A percentile compares a stretch with the other conserved stretches of the same genome.
Evolutionary conservation across 2,329 filamentous ascomycete species (phyloP).

Genomic region (Orbilia ellipsospora): DNA sequence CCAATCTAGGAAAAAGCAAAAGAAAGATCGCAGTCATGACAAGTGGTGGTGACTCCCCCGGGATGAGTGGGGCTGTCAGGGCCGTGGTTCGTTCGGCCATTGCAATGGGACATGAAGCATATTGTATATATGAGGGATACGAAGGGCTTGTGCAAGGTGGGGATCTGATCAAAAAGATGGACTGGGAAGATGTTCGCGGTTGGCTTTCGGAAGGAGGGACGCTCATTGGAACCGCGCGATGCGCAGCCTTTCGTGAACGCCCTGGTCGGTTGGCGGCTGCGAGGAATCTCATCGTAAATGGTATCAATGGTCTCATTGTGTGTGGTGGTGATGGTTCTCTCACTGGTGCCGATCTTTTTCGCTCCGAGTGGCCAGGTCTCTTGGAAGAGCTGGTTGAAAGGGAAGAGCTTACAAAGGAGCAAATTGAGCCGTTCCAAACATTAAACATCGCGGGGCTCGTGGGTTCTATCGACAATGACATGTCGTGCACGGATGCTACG

Average conservation of each 20-base stretch:
- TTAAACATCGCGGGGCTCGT: slow-evolving; percentile 97
- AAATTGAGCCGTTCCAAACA: slow-evolving; percentile 80
- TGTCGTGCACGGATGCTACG: slow-evolving; percentile 95
- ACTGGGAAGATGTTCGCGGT: slow-evolving; percentile 93
- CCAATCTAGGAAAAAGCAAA: slow-evolving; percentile 61
- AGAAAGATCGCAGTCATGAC: slow-evolving; percentile 89
- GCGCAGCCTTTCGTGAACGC: slow-evolving; percentile 90
- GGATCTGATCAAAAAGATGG: slow-evolving; percentile 85
- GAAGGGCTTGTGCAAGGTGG: slow-evolving; percentile 92
- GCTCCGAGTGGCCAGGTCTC: slow-evolving; percentile 89
- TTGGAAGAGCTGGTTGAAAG: slow-evolving; percentile 83
- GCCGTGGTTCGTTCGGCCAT: slow-evolving; percentile 93
- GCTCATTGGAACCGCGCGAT: slow-evolving; percentile 92
- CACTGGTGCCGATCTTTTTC: slow-evolving; percentile 93
- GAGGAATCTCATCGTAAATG: slow-evolving; percentile 91
- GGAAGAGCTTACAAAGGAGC: slow-evolving; percentile 75
- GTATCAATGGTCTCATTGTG: slow-evolving; percentile 95
- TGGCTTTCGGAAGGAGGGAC: slow-evolving; percentile 95
- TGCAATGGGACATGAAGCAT: slow-evolving; percentile 81
- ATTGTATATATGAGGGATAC: slow-evolving; percentile 91
- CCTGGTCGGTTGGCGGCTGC: slow-evolving; percentile 84
- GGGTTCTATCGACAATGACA: slow-evolving; percentile 97
- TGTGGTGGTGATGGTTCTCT: slow-evolving; percentile 96
- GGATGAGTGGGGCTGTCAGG: slow-evolving; percentile 92
- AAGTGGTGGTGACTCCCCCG: slow-evolving; percentile 90